Percentiles rank a stretch among this genome's conserved stretches.
These are phyloP conservation scores for Carallia pectinifolia DNA, from an alignment of 345 rosid species.

Conservation along the genomic window DNA sequence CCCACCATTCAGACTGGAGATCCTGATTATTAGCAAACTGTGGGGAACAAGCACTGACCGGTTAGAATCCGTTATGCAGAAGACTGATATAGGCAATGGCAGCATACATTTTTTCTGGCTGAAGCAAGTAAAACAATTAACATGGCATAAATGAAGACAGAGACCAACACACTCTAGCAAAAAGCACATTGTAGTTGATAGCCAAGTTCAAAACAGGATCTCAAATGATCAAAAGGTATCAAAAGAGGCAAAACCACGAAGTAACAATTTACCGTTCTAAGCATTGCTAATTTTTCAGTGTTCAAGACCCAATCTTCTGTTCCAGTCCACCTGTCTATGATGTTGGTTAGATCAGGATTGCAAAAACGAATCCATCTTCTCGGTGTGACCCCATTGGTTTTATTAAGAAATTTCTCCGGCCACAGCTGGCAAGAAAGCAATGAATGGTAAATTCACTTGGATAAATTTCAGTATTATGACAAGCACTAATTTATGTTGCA, in stretches of 20 bases:
- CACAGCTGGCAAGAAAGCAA: constrained; percentile 37
- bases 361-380: constrained; percentile 56
- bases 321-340: constrained; percentile 51
- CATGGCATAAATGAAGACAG: neutral
- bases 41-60: constrained; percentile 9
- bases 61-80: neutral
- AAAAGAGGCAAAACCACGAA: too few species aligned
- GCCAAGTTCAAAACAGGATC: too few species aligned
- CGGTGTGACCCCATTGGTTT: constrained; percentile 58
- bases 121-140: neutral
- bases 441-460: neutral
- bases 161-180: neutral
- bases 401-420: constrained; percentile 56
- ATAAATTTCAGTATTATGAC: too few species aligned
- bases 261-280: constrained; percentile 28
- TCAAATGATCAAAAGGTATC: neutral
- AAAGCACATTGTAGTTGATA: neutral
- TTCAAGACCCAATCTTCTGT: constrained; percentile 45
- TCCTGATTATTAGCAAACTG: constrained; percentile 56
- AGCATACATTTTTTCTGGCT: neutral
- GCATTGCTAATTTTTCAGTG: constrained; percentile 35
- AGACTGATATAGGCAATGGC: neutral
- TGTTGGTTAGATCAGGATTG: constrained; percentile 43
- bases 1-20: constrained; percentile 57
- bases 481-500: too few species aligned